Base-by-base conservation (phyloP, 257 asterid genomes). In the Lantana camara region DNA sequence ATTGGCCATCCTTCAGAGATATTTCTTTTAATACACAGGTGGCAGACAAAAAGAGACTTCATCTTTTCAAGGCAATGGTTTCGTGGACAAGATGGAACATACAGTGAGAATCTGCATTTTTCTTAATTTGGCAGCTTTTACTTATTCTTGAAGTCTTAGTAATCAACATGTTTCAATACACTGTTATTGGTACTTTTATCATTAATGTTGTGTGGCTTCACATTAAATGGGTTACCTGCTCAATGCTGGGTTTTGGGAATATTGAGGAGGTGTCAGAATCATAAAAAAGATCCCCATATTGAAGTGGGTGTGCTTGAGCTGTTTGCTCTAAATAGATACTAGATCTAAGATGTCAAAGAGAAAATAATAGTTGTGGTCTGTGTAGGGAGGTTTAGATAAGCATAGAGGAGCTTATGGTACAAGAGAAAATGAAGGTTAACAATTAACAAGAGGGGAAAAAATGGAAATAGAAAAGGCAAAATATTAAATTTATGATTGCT, bases 11-110 rank as follows among this genome's bases (percentile, higher is more conserved):
- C 56, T 20, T 37, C 64, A 9, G 44, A 65, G 30, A 21, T 65
- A 60, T 32, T 54, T 27, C 32, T 5, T 52, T 56, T 37, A 66
- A 23, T 68, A 32, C 78, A 74, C 93, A 94, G 99, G 99, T 80
- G 99, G 98, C 84, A 82, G 49, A 73, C 89, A 17, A 94, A 82
- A 82, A 86, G 83, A 82, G 99, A 94, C 75, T 94, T 94, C 65
- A 88, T 90, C 57, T 94, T 86, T 76, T 90, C 99, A 58, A 79
- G 99, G 79, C 95, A 89, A 70, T 94, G 99, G 99, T 91, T 88
- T 77, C 95, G 85, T 30, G 96, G 93, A 69, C 98, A 94, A 80
- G 99, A 94, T 69, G 99, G 97, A 78, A 83, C 95, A 49, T 91
- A 94, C 76, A 91, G 99, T 94, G 84, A 80, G 95, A 63, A 56